A percentile compares a stretch with the other conserved stretches of the same genome.
Evolutionary conservation across 495 filamentous ascomycete species (phyloP).

Genomic region (Podospora fimiseda): DNA sequence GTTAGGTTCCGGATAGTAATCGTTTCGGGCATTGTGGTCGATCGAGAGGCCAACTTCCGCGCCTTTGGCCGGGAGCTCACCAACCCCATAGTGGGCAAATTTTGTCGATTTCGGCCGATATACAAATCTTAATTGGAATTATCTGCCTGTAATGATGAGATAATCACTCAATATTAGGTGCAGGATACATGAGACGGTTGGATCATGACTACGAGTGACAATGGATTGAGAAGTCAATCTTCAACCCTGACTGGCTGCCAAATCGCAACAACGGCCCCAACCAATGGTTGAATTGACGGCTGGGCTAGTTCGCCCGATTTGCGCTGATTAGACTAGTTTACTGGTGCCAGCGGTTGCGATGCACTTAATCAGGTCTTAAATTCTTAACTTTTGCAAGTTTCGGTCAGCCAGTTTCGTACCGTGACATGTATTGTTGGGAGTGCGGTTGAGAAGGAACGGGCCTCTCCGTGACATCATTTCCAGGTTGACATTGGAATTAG

Average conservation of each 20-base stretch:
- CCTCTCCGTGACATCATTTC: too few species aligned
- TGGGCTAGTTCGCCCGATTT: neutral
- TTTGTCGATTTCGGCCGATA: too few species aligned
- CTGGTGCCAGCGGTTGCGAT: too few species aligned
- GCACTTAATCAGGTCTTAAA: too few species aligned
- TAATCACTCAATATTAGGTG: neutral
- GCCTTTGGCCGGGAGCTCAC: constrained; percentile 5
- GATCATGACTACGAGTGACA: neutral
- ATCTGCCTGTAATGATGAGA: neutral
- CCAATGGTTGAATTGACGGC: neutral
- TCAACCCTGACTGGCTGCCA: neutral
- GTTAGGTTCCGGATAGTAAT: constrained; percentile 88
- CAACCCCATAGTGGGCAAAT: constrained; percentile 13
- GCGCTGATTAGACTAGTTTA: neutral
- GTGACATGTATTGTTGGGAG: too few species aligned
- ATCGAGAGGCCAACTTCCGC: neutral
- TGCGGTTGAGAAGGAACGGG: too few species aligned
- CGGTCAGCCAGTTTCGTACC: too few species aligned
- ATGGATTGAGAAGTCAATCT: too few species aligned
- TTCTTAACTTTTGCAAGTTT: too few species aligned
- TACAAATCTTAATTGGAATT: too few species aligned
- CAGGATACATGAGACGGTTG: neutral
- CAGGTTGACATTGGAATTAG: too few species aligned
- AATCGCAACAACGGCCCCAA: neutral
- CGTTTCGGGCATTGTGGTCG: constrained; percentile 25